Evolutionary conservation across 2,329 filamentous ascomycete genomes (phyloP).

Genomic region (Fusarium incarnatum): DNA sequence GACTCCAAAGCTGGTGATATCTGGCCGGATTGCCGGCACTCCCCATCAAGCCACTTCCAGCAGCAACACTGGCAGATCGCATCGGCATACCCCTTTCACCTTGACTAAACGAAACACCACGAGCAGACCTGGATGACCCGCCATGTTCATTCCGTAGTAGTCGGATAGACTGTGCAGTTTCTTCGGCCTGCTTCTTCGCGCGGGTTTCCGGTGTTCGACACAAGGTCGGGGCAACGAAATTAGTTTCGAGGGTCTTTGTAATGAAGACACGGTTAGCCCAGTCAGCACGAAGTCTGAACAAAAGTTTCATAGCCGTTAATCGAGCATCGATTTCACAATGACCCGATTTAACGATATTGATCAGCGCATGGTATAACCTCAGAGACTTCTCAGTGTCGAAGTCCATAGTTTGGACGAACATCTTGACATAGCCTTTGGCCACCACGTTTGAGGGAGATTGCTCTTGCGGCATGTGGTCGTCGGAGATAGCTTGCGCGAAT

Average conservation of each 20-base stretch:
- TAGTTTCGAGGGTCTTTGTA: slow-evolving; percentile 75
- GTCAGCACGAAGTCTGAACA: slow-evolving; percentile 87
- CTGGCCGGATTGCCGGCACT: slow-evolving; percentile 43
- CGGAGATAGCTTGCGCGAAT: slow-evolving; percentile 34
- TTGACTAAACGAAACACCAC: slow-evolving; percentile 66
- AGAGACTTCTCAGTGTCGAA: slow-evolving; percentile 72
- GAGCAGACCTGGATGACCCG: slow-evolving; percentile 53
- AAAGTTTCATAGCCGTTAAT: slow-evolving; percentile 78
- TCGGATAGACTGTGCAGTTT: slow-evolving; percentile 60
- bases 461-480: slow-evolving; percentile 45
- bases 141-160: slow-evolving; percentile 59
- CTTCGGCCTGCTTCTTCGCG: slow-evolving; percentile 63
- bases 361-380: slow-evolving; percentile 70
- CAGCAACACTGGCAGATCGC: slow-evolving; percentile 57
- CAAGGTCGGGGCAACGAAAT: slow-evolving; percentile 77
- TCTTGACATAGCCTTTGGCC: slow-evolving; percentile 75
- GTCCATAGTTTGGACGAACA: slow-evolving; percentile 81
- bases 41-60: slow-evolving; percentile 49
- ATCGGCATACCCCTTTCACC: slow-evolving; percentile 57
- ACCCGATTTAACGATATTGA: slow-evolving; percentile 71
- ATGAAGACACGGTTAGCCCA: slow-evolving; percentile 82
- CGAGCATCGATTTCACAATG: slow-evolving; percentile 75
- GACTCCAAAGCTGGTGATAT: slow-evolving; percentile 68
- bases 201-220: slow-evolving; percentile 71
- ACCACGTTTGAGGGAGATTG: slow-evolving; percentile 77